Conservation (phyloP, 2,329 filamentous ascomycete species). For the Nigrospora sphaerica region DNA sequence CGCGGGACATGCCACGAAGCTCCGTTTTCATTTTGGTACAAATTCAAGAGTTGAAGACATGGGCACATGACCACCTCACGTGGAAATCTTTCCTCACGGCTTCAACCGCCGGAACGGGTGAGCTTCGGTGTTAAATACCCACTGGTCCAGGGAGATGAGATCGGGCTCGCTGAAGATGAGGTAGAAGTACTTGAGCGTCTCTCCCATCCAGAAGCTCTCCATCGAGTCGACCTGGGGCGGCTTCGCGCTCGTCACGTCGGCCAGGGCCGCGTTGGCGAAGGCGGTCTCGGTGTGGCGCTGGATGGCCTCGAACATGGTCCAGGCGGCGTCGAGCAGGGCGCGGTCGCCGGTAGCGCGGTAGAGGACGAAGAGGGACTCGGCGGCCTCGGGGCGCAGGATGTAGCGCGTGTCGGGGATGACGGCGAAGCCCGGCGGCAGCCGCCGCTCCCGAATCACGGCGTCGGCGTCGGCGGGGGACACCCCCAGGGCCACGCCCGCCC, state of each 20-base stretch:
- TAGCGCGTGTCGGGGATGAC: constrained; percentile 50
- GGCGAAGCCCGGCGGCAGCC: constrained; percentile 47
- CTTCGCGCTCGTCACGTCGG: constrained; percentile 47
- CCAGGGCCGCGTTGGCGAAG: constrained; percentile 57
- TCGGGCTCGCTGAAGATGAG: constrained; percentile 6
- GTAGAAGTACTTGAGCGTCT: constrained; percentile 8
- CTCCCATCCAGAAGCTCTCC: constrained; percentile 8
- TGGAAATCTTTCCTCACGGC: too few relatives aligned
- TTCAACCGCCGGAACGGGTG: constrained; percentile 3
- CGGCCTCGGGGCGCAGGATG: constrained; percentile 67
- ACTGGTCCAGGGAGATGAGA: constrained; percentile 5
- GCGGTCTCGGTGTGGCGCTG: constrained; percentile 52
- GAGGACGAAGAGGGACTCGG: constrained; percentile 74
- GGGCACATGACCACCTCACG: too few relatives aligned
- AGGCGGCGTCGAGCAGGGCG: constrained; percentile 60
- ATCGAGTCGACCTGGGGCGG: constrained; percentile 16
- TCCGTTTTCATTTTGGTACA: too few relatives aligned
- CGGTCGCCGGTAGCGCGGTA: constrained; percentile 64
- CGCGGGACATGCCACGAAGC: too few relatives aligned
- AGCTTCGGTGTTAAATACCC: constrained; percentile 7
- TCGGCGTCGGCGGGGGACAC: constrained; percentile 7
- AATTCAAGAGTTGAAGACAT: too few relatives aligned
- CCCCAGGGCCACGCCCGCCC: constrained; percentile 3
- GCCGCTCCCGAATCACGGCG: constrained; percentile 8
- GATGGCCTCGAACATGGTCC: constrained; percentile 65